Percentiles rank a stretch among this genome's conserved stretches.
Evolutionary conservation across 139 green algal genomes (phyloP).

Genomic region (Coelastrella sp.): DNA sequence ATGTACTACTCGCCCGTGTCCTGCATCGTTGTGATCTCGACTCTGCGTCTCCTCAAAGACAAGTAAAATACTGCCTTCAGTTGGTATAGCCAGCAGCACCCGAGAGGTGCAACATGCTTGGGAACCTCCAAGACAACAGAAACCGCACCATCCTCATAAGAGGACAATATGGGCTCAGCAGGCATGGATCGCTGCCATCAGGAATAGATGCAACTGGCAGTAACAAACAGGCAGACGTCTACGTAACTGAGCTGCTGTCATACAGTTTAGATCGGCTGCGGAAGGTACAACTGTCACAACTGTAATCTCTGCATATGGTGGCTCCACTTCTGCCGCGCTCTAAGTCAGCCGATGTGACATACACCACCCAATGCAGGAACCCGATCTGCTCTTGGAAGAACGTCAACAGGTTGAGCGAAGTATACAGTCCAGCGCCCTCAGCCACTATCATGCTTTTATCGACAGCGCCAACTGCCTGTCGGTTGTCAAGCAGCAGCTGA

Average conservation of each 20-base stretch:
- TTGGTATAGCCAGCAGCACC: background rate
- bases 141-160: background rate
- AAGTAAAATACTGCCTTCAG: background rate
- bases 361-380: conserved; percentile 70
- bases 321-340: background rate
- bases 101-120: background rate
- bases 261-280: conserved; percentile 90
- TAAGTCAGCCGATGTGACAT: background rate
- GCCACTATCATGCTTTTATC: conserved; percentile 65
- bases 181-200: background rate
- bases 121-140: background rate
- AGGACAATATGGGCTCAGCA: background rate
- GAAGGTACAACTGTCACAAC: conserved; percentile 61
- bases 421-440: conserved; percentile 60
- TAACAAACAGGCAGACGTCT: conserved; percentile 70
- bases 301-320: too few species aligned
- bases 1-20: too few species aligned
- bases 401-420: conserved; percentile 77
- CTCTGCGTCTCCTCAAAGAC: too few species aligned
- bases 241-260: conserved; percentile 92
- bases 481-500: conserved; percentile 59
- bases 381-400: conserved; percentile 90
- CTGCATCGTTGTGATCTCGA: too few species aligned
- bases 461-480: conserved; percentile 59
- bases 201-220: background rate